These are phyloP conservation scores for Scleroderma bovista DNA, from an alignment of 768 basidiomycete species.

Conservation along the genomic window DNA sequence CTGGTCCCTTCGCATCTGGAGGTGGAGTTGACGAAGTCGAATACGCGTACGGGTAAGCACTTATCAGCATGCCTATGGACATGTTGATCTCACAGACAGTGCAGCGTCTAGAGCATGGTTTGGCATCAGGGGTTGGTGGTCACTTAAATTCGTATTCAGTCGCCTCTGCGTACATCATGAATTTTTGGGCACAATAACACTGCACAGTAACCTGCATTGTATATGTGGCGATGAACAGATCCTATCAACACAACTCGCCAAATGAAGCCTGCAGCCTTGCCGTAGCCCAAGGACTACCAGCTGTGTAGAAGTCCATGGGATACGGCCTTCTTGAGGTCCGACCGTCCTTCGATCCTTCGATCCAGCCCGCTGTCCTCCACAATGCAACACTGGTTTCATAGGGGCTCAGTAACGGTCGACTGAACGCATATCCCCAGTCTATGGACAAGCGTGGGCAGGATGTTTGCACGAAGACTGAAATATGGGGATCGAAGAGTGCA, in stretches of 20 bases:
- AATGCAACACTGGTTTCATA: constrained; percentile 91
- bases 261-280: constrained; percentile 55
- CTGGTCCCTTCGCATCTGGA: constrained; percentile 69
- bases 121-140: no score
- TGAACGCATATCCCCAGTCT: constrained; percentile 98
- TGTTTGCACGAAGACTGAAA: constrained; percentile 92
- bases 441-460: constrained; percentile 95
- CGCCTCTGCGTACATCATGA: no score
- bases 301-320: constrained; percentile 96
- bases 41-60: constrained; percentile 74
- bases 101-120: constrained; percentile 16
- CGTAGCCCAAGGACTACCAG: constrained; percentile 70
- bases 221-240: not conserved
- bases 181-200: not conserved
- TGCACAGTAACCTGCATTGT: not conserved
- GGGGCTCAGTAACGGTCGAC: constrained; percentile 80
- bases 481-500: constrained; percentile 70
- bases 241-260: constrained; percentile 1
- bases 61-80: not conserved
- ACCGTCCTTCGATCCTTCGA: constrained; percentile 30
- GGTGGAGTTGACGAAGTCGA: constrained; percentile 89
- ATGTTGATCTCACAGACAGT: constrained; percentile 7
- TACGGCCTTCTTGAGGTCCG: constrained; percentile 40
- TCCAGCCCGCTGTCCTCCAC: constrained; percentile 62
- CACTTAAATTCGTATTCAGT: no score